Evolutionary conservation across 352 stramenopile genomes (phyloP).

Genomic region (Globisporangium perplexum): DNA sequence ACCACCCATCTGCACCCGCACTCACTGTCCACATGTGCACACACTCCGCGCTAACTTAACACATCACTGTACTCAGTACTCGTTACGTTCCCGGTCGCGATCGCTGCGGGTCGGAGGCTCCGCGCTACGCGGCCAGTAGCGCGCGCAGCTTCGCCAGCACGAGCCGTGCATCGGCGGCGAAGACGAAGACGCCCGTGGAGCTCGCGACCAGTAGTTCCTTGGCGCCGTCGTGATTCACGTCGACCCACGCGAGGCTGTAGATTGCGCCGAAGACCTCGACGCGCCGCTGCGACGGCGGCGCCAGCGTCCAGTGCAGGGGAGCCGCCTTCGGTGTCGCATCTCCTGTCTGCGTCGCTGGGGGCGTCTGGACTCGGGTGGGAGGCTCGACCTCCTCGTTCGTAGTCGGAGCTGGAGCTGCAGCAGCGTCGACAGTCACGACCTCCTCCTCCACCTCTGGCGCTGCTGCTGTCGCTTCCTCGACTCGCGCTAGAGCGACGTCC

Average conservation of each 20-base stretch:
- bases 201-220: slow-evolving; percentile 57
- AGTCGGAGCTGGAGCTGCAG: neutral
- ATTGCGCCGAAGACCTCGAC: slow-evolving; percentile 58
- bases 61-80: no score
- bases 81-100: no score
- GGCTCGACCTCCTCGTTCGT: no score
- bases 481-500: neutral
- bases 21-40: no score
- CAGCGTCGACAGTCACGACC: neutral
- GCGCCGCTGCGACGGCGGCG: slow-evolving; percentile 27
- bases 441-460: neutral
- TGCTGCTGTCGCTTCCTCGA: no score
- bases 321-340: no score
- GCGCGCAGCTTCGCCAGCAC: slow-evolving; percentile 19
- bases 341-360: no score
- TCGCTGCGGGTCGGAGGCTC: no score
- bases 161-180: slow-evolving; percentile 37
- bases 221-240: slow-evolving; percentile 64
- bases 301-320: slow-evolving; percentile 22
- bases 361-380: neutral
- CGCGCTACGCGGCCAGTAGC: slow-evolving; percentile 8
- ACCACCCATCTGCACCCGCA: no score
- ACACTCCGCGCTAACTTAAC: no score
- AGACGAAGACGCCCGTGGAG: slow-evolving; percentile 63
- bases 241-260: slow-evolving; percentile 64